phyloP scores from a whole-genome alignment of 352 stramenopile species.

The Globisporangium cystogenes region DNA sequence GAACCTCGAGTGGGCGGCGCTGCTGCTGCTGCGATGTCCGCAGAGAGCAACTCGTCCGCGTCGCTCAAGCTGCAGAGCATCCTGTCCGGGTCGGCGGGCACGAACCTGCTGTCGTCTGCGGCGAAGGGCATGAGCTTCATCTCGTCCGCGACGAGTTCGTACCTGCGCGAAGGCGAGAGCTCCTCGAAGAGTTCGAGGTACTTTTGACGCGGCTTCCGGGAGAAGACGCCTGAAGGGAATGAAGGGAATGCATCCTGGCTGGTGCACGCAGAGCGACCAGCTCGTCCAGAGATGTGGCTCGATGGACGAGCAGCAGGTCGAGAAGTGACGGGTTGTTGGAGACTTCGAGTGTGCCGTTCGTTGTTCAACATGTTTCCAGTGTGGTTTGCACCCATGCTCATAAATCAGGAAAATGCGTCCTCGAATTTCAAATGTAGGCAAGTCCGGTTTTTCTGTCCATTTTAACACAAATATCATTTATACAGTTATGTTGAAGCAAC shows the following conservation, averaged over 20 bases:
- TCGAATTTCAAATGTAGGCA: too few species aligned
- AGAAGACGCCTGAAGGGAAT: too few species aligned
- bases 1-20: constrained; percentile 12
- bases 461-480: too few species aligned
- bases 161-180: constrained; percentile 43
- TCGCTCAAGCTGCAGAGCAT: constrained; percentile 59
- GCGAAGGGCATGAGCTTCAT: constrained; percentile 82
- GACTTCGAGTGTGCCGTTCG: too few species aligned
- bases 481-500: too few species aligned
- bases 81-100: constrained; percentile 56
- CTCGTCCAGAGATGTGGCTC: background rate
- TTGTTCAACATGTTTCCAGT: background rate
- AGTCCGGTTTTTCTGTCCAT: too few species aligned
- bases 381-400: background rate
- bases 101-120: constrained; percentile 54
- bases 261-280: background rate
- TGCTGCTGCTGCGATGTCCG: too few species aligned
- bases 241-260: constrained; percentile 1
- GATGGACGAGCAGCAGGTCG: too few species aligned
- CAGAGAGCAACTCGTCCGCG: constrained; percentile 19
- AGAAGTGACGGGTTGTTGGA: too few species aligned
- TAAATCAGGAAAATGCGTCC: background rate
- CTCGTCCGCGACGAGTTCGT: constrained; percentile 69
- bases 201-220: constrained; percentile 58
- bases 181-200: constrained; percentile 29